Percentiles rank a stretch among this genome's conserved stretches.
phyloP scores from a whole-genome alignment of 177 flowering plant species.

The Telopea speciosissima region DNA sequence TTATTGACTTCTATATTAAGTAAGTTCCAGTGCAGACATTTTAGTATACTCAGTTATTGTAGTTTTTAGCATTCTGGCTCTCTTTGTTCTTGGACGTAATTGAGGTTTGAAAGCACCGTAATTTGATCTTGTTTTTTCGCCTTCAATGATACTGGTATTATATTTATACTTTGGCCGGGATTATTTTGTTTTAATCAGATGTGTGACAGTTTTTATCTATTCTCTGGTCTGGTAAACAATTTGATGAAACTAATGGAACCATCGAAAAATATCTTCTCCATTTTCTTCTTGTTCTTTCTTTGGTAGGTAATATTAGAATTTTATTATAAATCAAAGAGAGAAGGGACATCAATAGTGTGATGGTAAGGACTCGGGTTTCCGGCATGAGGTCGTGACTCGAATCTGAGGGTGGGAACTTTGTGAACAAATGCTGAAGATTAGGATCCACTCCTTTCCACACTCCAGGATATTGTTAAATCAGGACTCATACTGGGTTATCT shows the following conservation, averaged over 20 bases:
- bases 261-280: not conserved
- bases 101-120: not conserved
- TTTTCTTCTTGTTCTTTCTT: not conserved
- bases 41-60: not conserved
- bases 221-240: not conserved
- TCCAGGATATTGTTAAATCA: too few relatives aligned
- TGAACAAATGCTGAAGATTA: too few relatives aligned
- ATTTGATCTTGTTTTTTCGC: too few relatives aligned
- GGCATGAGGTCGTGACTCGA: too few relatives aligned
- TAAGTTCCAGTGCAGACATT: slow-evolving; percentile 30
- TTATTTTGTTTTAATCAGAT: not conserved
- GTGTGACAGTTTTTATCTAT: not conserved
- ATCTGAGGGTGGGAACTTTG: too few relatives aligned
- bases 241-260: not conserved
- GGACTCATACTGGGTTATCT: too few relatives aligned
- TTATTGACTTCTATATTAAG: slow-evolving; percentile 95
- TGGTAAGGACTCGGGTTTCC: too few relatives aligned
- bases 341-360: too few relatives aligned
- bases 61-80: not conserved
- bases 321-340: too few relatives aligned
- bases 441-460: too few relatives aligned
- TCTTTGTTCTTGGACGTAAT: not conserved
- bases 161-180: not conserved
- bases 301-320: not conserved
- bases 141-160: not conserved